phyloP scores from a whole-genome alignment of 169 alveolate genomes.

The Eimeria praecox region DNA sequence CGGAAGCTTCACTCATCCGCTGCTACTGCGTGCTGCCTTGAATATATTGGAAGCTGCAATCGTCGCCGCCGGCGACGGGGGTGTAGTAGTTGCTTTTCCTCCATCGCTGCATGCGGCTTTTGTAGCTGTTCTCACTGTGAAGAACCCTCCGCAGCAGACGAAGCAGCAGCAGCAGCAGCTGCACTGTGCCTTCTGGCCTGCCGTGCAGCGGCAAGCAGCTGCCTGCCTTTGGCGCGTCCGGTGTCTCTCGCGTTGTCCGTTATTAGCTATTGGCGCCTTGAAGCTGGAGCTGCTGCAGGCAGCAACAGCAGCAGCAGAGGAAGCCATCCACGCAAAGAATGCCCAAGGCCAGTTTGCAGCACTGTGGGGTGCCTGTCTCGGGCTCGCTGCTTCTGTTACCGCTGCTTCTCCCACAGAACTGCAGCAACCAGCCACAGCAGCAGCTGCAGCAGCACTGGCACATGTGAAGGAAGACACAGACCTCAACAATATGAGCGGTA shows the following conservation, averaged over 20 bases:
- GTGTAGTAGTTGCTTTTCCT: neutral
- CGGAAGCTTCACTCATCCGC: slow-evolving; percentile 38
- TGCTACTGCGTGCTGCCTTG: slow-evolving; percentile 60
- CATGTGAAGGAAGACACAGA: neutral
- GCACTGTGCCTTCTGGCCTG: slow-evolving; percentile 48
- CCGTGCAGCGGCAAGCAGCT: slow-evolving; percentile 69
- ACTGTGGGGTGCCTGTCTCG: slow-evolving; percentile 55
- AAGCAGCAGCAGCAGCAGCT: slow-evolving; percentile 32
- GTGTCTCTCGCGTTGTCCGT: neutral
- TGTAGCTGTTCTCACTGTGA: slow-evolving; percentile 14
- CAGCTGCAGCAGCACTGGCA: neutral
- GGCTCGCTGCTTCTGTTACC: slow-evolving; percentile 55
- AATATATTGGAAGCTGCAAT: slow-evolving; percentile 13
- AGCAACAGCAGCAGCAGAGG: slow-evolving; percentile 2
- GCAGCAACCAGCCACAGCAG: slow-evolving; percentile 65
- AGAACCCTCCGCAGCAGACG: neutral
- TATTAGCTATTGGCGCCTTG: neutral
- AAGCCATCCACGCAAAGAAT: neutral
- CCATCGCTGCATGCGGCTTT: slow-evolving; percentile 8
- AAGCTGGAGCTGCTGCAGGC: slow-evolving; percentile 30
- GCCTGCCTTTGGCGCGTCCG: slow-evolving; percentile 67
- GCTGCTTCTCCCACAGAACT: neutral
- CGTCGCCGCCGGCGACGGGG: slow-evolving; percentile 5
- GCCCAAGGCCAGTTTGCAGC: slow-evolving; percentile 5
- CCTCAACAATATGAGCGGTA: slow-evolving; percentile 24